These are phyloP conservation scores for Pseudoturritis turrita DNA, from an alignment of 345 rosid genomes.

Conservation along the genomic window DNA sequence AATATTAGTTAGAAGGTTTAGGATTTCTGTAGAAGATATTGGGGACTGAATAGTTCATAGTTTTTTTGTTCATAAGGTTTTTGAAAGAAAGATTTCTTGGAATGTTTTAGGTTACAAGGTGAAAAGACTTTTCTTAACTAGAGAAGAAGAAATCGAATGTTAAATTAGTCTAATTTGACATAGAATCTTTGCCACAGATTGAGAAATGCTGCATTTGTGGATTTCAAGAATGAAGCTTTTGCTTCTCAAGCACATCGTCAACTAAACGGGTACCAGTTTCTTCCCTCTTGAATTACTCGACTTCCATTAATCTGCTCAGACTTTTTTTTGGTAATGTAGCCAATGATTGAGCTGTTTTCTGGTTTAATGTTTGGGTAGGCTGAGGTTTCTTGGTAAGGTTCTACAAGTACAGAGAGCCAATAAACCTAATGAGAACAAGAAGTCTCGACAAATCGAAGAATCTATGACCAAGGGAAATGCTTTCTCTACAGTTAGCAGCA, in stretches of 20 bases:
- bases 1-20: not conserved
- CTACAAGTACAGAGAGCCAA: conserved; percentile 70
- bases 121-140: not conserved
- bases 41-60: not conserved
- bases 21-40: not conserved
- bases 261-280: conserved; percentile 61
- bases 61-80: not conserved
- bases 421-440: conserved; percentile 44
- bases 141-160: not conserved
- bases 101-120: not conserved
- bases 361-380: conserved; percentile 41
- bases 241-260: conserved; percentile 84
- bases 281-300: not conserved
- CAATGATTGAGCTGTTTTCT: conserved; percentile 1
- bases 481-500: conserved; percentile 28
- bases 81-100: not conserved
- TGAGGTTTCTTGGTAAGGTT: conserved; percentile 93
- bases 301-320: not conserved
- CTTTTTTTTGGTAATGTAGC: not conserved
- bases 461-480: conserved; percentile 36
- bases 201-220: conserved; percentile 82
- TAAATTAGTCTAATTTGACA: not conserved
- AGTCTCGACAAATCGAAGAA: conserved; percentile 38
- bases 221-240: conserved; percentile 65
- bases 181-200: conserved; percentile 38